These are phyloP conservation scores for Aspergillus uvarum DNA, from an alignment of 2,329 filamentous ascomycete genomes.

Conservation along the genomic window DNA sequence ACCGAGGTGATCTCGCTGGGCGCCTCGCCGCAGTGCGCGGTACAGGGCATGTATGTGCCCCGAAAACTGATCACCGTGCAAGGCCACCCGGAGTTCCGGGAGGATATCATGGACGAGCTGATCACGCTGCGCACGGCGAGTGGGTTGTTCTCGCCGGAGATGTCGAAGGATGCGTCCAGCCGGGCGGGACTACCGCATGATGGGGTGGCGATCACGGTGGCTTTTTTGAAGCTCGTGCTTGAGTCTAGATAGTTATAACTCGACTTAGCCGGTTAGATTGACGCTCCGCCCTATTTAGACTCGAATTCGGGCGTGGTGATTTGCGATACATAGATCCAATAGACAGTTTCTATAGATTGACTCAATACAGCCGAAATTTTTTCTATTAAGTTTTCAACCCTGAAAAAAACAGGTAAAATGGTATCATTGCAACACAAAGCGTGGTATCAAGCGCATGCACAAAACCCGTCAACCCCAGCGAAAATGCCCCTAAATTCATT, in stretches of 20 bases:
- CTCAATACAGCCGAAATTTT: no score
- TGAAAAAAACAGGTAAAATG: neutral
- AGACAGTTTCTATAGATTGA: no score
- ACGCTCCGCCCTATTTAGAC: neutral
- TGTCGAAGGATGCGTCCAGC: conserved; percentile 67
- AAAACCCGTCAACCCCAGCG: neutral
- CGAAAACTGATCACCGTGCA: conserved; percentile 72
- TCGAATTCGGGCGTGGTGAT: neutral
- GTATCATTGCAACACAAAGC: neutral
- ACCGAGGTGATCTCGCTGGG: conserved; percentile 62
- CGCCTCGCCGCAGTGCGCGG: conserved; percentile 63
- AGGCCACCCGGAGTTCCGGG: conserved; percentile 81
- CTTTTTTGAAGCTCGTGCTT: conserved; percentile 74
- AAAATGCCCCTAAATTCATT: no score
- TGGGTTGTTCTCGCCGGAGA: conserved; percentile 68
- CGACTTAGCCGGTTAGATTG: no score
- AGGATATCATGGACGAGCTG: conserved; percentile 68
- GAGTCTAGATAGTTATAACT: conserved; percentile 41
- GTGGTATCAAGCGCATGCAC: neutral
- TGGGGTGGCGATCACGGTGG: conserved; percentile 70
- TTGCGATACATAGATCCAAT: neutral
- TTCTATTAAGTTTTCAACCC: neutral
- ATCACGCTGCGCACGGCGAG: conserved; percentile 62
- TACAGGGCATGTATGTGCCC: conserved; percentile 77
- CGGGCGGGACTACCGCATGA: conserved; percentile 71